Evolutionary conservation across 768 basidiomycete species (phyloP).

Genomic region (Amanita pseudoporphyria): DNA sequence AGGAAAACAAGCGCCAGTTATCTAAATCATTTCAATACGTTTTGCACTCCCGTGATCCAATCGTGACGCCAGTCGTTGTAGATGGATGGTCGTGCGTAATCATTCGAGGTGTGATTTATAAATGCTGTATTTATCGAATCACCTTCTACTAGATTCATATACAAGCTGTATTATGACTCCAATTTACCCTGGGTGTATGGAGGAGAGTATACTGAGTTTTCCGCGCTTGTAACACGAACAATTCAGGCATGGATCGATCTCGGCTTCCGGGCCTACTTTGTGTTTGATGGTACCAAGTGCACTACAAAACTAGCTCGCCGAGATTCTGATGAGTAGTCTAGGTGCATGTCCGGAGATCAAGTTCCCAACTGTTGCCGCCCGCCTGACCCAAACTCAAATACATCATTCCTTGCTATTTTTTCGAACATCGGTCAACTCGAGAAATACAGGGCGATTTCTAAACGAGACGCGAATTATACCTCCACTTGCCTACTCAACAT

Average conservation of each 20-base stretch:
- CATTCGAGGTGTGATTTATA: conserved; percentile 8
- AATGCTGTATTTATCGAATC: conserved; percentile 3
- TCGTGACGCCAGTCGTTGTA: conserved; percentile 47
- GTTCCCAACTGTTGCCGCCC: conserved; percentile 54
- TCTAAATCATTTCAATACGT: conserved; percentile 23
- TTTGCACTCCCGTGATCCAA: conserved; percentile 12
- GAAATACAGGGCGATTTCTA: conserved; percentile 57
- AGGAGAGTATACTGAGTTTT: conserved; percentile 62
- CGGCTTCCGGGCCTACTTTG: conserved; percentile 59
- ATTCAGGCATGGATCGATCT: conserved; percentile 61
- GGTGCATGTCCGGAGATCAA: conserved; percentile 68
- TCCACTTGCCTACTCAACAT: conserved; percentile 50
- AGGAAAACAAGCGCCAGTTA: conserved; percentile 35
- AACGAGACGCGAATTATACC: conserved; percentile 69
- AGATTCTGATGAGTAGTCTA: conserved; percentile 20
- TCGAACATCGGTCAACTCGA: conserved; percentile 60
- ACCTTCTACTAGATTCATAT: conserved; percentile 56
- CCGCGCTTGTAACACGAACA: conserved; percentile 34
- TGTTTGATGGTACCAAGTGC: conserved; percentile 65
- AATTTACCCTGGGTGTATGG: conserved; percentile 79
- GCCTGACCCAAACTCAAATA: conserved; percentile 47
- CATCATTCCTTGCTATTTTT: conserved; percentile 68
- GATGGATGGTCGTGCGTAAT: conserved; percentile 82
- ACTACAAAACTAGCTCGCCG: conserved; percentile 1
- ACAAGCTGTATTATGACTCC: conserved; percentile 48